Conservation (phyloP, 345 rosid species). For the Salix udensis region DNA sequence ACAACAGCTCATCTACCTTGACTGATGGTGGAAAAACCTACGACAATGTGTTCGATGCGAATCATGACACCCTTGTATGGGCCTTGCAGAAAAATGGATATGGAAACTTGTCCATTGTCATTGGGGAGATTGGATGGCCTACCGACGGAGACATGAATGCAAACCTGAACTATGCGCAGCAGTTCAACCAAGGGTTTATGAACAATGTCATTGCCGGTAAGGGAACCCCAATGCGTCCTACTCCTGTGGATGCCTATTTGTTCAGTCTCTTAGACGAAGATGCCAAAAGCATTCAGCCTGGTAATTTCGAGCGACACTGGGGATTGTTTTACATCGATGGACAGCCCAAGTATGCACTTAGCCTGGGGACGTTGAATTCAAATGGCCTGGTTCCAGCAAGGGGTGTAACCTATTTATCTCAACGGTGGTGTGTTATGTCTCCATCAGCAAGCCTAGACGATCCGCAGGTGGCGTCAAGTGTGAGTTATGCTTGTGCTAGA, state of each 20-base stretch:
- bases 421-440: conserved; percentile 55
- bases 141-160: conserved; percentile 25
- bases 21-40: conserved; percentile 15
- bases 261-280: conserved; percentile 26
- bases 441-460: conserved; percentile 43
- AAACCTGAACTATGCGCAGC: conserved; percentile 17
- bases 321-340: conserved; percentile 27
- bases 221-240: conserved; percentile 23
- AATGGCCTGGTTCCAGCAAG: conserved; percentile 43
- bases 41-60: conserved; percentile 26
- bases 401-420: conserved; percentile 41
- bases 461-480: conserved; percentile 47
- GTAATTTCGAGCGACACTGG: conserved; percentile 30
- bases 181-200: conserved; percentile 26
- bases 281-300: conserved; percentile 24
- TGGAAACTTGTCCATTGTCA: conserved; percentile 9
- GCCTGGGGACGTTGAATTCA: conserved; percentile 4
- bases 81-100: conserved; percentile 23
- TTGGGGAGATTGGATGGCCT: conserved; percentile 32
- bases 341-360: conserved; percentile 18
- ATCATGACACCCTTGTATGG: conserved; percentile 21
- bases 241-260: conserved; percentile 18
- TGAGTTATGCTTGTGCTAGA: conserved; percentile 58
- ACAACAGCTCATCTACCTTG: conserved; percentile 6
- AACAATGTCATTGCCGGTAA: neutral